Base-by-base conservation (phyloP, 805 yeast species). In the Groenewaldozyma salmanticensis region DNA sequence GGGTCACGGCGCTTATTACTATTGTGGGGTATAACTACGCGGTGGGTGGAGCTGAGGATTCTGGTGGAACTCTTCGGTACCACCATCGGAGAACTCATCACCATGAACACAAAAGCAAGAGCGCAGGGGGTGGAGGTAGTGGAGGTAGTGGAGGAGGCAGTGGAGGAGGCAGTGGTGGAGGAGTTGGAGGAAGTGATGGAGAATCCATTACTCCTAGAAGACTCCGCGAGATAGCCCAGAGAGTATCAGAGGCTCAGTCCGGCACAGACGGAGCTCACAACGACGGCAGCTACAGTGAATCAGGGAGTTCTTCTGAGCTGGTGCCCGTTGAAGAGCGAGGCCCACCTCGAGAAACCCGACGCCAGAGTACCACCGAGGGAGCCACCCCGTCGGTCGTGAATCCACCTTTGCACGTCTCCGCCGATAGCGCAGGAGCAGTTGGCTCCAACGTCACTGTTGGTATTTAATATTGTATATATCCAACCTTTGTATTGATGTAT, bases 21-120 rank as follows among this genome's bases (percentile, higher is more conserved):
- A 32, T 38, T 4, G 42, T 47, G 6, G 33, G 38, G n/a, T 46
- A 46, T 35, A 44, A 44, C 27, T 37, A 40, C 36, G 9, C 33
- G 27, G 31, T 7, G 11, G 29, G 29, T 13, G 29, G 29, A 9
- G 13, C 11, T 13, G 29, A 7, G 7, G 29, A 24, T 24, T 7
- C 29, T 13, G 29, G 29, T 7, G 29, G 29, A 24, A 9, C 29
- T 9, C 29, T 24, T 7, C 7, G 29, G 13, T 24, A 24, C 29
- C 29, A 24, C 29, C 29, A 24, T 13, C 29, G 13, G 11, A 7
- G 29, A 9, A 7, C 11, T 7, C 29, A 24, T 24, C 29, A 24
- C 13, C n/a, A n/a, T n/a, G n/a, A n/a, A n/a, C n/a, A n/a, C n/a
- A n/a, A n/a, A n/a, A 24, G 13, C 13, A 13, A 13, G 11, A 24